Conservation (phyloP, 257 asterid species). For the Petunia axillaris region DNA sequence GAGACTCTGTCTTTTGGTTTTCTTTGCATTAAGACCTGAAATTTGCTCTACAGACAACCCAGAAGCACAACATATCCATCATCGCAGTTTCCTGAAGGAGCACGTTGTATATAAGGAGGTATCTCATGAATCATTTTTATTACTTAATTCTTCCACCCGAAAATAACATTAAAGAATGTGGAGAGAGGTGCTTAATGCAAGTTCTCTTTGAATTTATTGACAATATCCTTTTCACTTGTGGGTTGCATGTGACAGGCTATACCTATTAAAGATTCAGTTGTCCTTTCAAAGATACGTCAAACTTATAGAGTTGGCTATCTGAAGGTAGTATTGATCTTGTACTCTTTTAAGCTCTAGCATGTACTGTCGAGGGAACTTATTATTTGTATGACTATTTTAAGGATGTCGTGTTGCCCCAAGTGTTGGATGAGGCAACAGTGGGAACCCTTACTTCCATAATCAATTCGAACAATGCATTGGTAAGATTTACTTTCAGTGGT, state of each 20-base stretch:
- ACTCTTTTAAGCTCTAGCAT: conserved; percentile 3
- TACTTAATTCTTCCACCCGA: background rate
- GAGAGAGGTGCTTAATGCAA: background rate
- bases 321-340: conserved; percentile 56
- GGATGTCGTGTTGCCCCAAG: conserved; percentile 89
- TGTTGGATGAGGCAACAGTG: conserved; percentile 69
- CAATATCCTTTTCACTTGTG: conserved; percentile 26
- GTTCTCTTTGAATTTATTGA: conserved; percentile 18
- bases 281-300: conserved; percentile 91
- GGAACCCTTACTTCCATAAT: conserved; percentile 76
- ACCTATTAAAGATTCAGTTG: conserved; percentile 79
- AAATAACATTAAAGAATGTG: conserved; percentile 14
- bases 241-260: conserved; percentile 55
- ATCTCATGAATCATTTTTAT: conserved; percentile 20
- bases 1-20: too few relatives aligned
- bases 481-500: conserved; percentile 44
- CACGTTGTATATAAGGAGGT: conserved; percentile 95
- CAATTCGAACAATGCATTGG: conserved; percentile 83
- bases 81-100: conserved; percentile 84
- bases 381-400: conserved; percentile 42
- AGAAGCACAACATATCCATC: conserved; percentile 64
- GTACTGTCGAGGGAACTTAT: conserved; percentile 31
- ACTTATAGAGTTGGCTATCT: conserved; percentile 87
- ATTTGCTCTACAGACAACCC: conserved; percentile 78
- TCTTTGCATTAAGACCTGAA: background rate